Evolutionary conservation across 1,139 yeast species (phyloP), one percentile per base, ranked within the genome.

Genomic region (Pneumocystis jirovecii): DNA sequence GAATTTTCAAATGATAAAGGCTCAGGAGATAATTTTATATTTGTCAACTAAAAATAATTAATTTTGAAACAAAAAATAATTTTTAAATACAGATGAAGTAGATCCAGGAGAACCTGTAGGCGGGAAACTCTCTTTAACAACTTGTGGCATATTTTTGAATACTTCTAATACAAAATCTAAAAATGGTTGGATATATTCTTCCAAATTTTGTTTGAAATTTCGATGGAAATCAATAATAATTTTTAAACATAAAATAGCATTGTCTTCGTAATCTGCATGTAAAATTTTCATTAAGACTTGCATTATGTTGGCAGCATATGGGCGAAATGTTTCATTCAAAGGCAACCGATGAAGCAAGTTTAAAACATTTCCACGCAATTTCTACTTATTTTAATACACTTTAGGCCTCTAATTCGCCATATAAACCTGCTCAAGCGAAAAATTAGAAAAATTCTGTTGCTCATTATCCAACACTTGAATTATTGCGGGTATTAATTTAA

Each of bases 201-300:
- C 79, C 66, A 91, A 77, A 60, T 80, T 79, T 25, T 81, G 75
- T 76, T 89, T 91, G 77, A 87, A 93, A 0, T 95, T 84, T 74
- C 95, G 87, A 76, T 91, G 96, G 66, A 93, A 78, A 63, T 87
- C 83, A n/a, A 97, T 89, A 66, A 91, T 81, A 65, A 90, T 85
- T 74, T 89, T 91, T 87, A 91, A 86, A 74, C 96, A 87, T 66
- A 90, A 79, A 0, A 90, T 90, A 63, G 97, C 98, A 73, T 93
- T 93, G 70, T 91, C 97, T 75, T 95, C 99, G 73, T 95, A 93
- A 73, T 95, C 99, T 21, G 77, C 79, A 31, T 82, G 83, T 67
- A 93, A 78, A 21, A 87, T 78, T 44, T 77, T 76, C 72, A 85
- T 83, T 66, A 91, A 77, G n/a, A 81, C 77, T 61, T 83, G 85